Evolutionary conservation across 1,139 yeast genomes (phyloP).

Genomic region (Hyphopichia pseudoburtonii): DNA sequence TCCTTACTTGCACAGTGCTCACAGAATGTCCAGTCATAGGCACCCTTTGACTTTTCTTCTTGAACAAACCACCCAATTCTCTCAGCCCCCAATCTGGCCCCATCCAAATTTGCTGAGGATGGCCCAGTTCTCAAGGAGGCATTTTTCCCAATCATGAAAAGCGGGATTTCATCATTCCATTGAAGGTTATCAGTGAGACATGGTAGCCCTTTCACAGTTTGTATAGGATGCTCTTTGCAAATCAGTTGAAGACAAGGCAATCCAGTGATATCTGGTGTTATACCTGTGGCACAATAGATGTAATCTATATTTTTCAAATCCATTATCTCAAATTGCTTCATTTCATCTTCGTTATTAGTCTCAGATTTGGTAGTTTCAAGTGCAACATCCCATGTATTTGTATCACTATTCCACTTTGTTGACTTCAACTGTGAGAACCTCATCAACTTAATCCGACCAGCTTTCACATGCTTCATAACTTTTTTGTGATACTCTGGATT

Average conservation of each 20-base stretch:
- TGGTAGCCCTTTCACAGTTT: slow-evolving; percentile 38
- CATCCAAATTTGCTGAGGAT: slow-evolving; percentile 50
- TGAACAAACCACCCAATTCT: slow-evolving; percentile 43
- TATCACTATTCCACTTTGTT: slow-evolving; percentile 21
- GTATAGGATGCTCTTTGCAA: slow-evolving; percentile 26
- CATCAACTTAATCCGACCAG: slow-evolving; percentile 26
- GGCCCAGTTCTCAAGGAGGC: slow-evolving; percentile 49
- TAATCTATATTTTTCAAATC: slow-evolving; percentile 26
- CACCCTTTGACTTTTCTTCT: slow-evolving; percentile 23
- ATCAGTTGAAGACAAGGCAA: slow-evolving; percentile 31
- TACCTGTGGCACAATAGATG: slow-evolving; percentile 47
- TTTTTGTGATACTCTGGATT: slow-evolving; percentile 46
- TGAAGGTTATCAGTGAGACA: slow-evolving; percentile 47
- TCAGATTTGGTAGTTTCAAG: slow-evolving; percentile 13
- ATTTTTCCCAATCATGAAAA: slow-evolving; percentile 45
- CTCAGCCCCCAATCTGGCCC: slow-evolving; percentile 50
- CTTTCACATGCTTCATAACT: slow-evolving; percentile 27
- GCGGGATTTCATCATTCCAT: slow-evolving; percentile 40
- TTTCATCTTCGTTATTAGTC: slow-evolving; percentile 6
- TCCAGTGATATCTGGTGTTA: slow-evolving; percentile 28
- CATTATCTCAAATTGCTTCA: slow-evolving; percentile 1
- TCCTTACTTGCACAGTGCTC: not conserved
- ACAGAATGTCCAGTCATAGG: slow-evolving; percentile 23
- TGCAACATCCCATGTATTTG: slow-evolving; percentile 19
- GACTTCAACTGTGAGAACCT: slow-evolving; percentile 22